A percentile compares a stretch with the other conserved stretches of the same genome.
phyloP scores from a whole-genome alignment of 2,329 filamentous ascomycete genomes.

The Talaromyces sp. region DNA sequence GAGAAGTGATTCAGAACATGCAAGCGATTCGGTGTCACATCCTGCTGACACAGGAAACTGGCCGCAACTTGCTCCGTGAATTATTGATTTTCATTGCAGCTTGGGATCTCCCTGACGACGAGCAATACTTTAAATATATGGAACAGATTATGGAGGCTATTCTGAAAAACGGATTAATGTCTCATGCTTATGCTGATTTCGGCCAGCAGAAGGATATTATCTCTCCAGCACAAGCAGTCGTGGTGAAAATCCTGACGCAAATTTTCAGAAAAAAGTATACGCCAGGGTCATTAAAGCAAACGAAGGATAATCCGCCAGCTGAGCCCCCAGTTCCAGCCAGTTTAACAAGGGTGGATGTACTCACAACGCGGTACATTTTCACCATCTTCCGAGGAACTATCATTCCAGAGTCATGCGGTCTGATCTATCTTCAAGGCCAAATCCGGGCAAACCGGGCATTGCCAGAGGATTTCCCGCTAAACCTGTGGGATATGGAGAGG shows the following conservation, averaged over 20 bases:
- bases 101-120: conserved; percentile 90
- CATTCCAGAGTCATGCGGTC: conserved; percentile 87
- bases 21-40: conserved; percentile 88
- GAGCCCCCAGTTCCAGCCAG: conserved; percentile 53
- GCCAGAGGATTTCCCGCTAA: conserved; percentile 84
- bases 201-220: conserved; percentile 94
- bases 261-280: conserved; percentile 67
- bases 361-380: conserved; percentile 81
- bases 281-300: conserved; percentile 29
- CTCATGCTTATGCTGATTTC: conserved; percentile 87
- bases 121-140: conserved; percentile 94
- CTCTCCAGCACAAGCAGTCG: conserved; percentile 86
- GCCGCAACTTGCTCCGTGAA: conserved; percentile 81
- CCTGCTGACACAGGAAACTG: conserved; percentile 82
- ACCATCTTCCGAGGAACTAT: conserved; percentile 88
- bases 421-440: conserved; percentile 89
- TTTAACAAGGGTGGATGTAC: conserved; percentile 51
- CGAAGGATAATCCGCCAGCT: conserved; percentile 49
- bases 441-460: conserved; percentile 72
- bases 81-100: conserved; percentile 94
- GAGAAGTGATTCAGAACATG: conserved; percentile 63
- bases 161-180: conserved; percentile 80
- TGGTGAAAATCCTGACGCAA: conserved; percentile 83
- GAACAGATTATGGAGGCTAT: conserved; percentile 93
- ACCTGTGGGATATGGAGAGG: conserved; percentile 95